These are phyloP conservation scores for Apiospora rasikravindrae DNA, from an alignment of 2,329 filamentous ascomycete genomes.

Conservation along the genomic window DNA sequence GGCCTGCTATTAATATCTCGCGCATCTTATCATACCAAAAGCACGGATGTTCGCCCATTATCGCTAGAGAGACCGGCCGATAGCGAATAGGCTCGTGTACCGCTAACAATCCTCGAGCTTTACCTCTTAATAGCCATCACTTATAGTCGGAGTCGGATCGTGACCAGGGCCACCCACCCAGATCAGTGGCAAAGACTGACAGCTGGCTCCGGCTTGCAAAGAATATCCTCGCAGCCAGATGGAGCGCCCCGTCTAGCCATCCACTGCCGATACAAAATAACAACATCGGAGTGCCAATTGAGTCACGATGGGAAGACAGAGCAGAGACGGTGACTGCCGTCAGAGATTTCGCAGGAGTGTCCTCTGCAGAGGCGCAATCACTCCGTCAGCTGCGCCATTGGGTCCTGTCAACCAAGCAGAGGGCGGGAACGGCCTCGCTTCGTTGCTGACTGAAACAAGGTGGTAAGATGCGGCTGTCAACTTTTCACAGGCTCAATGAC, in stretches of 20 bases:
- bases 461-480: conserved; percentile 17
- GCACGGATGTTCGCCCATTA: neutral
- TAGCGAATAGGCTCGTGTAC: conserved; percentile 13
- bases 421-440: neutral
- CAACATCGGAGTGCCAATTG: neutral
- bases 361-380: conserved; percentile 1
- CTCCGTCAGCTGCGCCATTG: neutral
- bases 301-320: neutral
- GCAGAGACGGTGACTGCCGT: neutral
- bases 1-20: conserved; percentile 13
- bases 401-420: neutral
- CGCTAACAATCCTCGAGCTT: neutral
- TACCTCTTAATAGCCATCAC: neutral
- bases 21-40: neutral
- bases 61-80: neutral
- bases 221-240: neutral
- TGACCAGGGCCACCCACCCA: neutral
- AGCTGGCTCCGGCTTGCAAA: conserved; percentile 10
- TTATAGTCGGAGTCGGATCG: conserved; percentile 7
- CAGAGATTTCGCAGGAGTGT: neutral
- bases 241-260: neutral
- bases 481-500: neutral
- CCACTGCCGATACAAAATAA: neutral
- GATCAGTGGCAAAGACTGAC: conserved; percentile 11
- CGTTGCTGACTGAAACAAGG: conserved; percentile 8